A percentile compares a stretch with the other conserved stretches of the same genome.
Evolutionary conservation across 2,329 filamentous ascomycete genomes (phyloP).

Genomic region (Fusarium mundagurra): DNA sequence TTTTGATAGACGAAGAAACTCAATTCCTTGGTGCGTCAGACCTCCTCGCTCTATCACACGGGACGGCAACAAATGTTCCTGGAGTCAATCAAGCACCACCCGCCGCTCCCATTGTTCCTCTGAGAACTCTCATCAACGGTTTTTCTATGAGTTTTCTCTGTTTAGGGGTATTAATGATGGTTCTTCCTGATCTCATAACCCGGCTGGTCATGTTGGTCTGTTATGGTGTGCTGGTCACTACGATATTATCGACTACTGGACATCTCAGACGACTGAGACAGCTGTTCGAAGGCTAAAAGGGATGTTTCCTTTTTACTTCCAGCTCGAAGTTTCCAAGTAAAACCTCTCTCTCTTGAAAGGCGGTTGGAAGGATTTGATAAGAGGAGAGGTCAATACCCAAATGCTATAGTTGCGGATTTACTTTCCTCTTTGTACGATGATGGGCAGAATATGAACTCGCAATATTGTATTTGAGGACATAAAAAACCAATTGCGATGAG

Average conservation of each 20-base stretch:
- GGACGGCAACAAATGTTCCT: constrained; percentile 2
- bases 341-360: background rate
- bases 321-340: background rate
- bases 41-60: constrained; percentile 15
- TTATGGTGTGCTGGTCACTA: constrained; percentile 21
- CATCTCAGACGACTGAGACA: constrained; percentile 22
- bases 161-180: constrained; percentile 19
- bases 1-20: constrained; percentile 67
- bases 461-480: background rate
- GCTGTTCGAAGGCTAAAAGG: constrained; percentile 11
- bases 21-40: constrained; percentile 62
- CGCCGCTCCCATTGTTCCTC: constrained; percentile 3
- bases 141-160: constrained; percentile 30
- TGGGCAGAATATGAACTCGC: background rate
- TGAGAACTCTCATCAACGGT: constrained; percentile 17
- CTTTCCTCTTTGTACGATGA: background rate
- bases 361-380: background rate
- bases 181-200: constrained; percentile 25
- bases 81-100: background rate
- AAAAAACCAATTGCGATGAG: background rate
- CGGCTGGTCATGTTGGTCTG: constrained; percentile 25
- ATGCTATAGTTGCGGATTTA: background rate
- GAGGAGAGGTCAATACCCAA: background rate
- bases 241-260: constrained; percentile 23
- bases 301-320: background rate